Evolutionary conservation across 768 basidiomycete species (phyloP), one percentile per base, ranked within the genome.

Genomic region (Kwoniella botswanensis): DNA sequence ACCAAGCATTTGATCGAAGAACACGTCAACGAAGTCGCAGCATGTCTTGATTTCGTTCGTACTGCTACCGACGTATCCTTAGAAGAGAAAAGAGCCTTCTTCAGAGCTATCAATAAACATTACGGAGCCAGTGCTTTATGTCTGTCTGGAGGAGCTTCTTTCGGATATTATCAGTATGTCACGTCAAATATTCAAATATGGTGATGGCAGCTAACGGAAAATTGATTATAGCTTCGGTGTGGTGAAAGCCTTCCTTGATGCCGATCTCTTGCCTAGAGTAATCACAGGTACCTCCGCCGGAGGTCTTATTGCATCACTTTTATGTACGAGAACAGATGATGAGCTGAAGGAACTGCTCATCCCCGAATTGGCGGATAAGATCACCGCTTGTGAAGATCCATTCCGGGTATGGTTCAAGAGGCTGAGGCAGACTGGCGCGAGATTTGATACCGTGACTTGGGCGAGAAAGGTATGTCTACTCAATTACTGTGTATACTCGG

Each of bases 251-350:
- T 92, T 99, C 77, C 85, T 98, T 4, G 93, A 98, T 76, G 90
- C 91, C 11, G 88, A 89, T 18, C 85, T 97, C 4, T 85, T 98
- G 15, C 97, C 97, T 18, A 88, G 93, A 43, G 95, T 99, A 4
- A 89, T 98, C 69, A 92, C 95, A 11, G 96, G 96, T 13, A 98
- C 96, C 5, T 93, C 92, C 46, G 96, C 96, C 1, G 96, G 96
- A 4, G 94, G 92, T 10, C 87, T 98, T 10, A 83, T 85, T 21
- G 84, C 84, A 1, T 88, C 89, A 10, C 85, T 99, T 44, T 87
- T 89, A 18, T 94, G 95, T 83, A 94, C 93, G 0, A 88, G 91
- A 58, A 98, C 93, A 29, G 90, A 98, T 68, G 91, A 89, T 15
- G 97, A 99, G 82, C 86, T 98, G 62, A 90, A 88, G 74, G 77